Conservation (phyloP, 208 protist genomes). For the Sergeia podlipaevii region DNA sequence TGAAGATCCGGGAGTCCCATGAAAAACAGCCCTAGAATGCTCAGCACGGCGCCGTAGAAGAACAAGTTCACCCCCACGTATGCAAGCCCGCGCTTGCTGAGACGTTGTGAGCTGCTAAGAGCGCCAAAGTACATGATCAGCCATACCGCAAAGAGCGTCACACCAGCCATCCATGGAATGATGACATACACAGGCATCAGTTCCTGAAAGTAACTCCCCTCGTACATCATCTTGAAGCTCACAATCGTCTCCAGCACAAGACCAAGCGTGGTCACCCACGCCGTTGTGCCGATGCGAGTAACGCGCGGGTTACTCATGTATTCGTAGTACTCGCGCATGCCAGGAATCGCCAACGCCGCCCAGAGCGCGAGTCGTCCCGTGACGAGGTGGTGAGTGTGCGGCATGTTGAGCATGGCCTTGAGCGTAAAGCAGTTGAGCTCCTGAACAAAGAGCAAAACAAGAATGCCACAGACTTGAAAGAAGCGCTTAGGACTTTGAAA, state of each 20-base stretch:
- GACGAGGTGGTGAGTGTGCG: slow-evolving; percentile 86
- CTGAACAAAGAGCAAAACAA: slow-evolving; percentile 85
- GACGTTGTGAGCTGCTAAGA: slow-evolving; percentile 37
- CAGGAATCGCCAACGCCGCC: slow-evolving; percentile 80
- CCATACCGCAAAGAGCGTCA: slow-evolving; percentile 57
- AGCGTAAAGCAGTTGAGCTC: slow-evolving; percentile 97
- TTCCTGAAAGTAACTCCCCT: slow-evolving; percentile 78
- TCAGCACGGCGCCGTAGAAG: slow-evolving; percentile 48
- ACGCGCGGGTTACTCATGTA: slow-evolving; percentile 76
- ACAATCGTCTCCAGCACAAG: slow-evolving; percentile 73
- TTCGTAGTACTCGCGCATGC: slow-evolving; percentile 92
- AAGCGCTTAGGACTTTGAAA: slow-evolving; percentile 70
- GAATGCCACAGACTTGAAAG: slow-evolving; percentile 53
- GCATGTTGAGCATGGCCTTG: slow-evolving; percentile 94
- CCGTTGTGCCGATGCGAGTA: slow-evolving; percentile 85
- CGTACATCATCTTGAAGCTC: slow-evolving; percentile 62
- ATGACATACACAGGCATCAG: slow-evolving; percentile 61
- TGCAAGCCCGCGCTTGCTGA: slow-evolving; percentile 15
- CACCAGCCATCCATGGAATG: slow-evolving; percentile 60
- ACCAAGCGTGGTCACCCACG: slow-evolving; percentile 81
- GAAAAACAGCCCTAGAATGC: slow-evolving; percentile 52
- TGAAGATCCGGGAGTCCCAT: slow-evolving; percentile 86
- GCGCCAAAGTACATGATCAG: slow-evolving; percentile 71
- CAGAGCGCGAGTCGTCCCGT: slow-evolving; percentile 83
- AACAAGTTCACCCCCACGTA: slow-evolving; percentile 41